phyloP scores from a whole-genome alignment of 495 filamentous ascomycete species.

The Penicillium longicatenatum region DNA sequence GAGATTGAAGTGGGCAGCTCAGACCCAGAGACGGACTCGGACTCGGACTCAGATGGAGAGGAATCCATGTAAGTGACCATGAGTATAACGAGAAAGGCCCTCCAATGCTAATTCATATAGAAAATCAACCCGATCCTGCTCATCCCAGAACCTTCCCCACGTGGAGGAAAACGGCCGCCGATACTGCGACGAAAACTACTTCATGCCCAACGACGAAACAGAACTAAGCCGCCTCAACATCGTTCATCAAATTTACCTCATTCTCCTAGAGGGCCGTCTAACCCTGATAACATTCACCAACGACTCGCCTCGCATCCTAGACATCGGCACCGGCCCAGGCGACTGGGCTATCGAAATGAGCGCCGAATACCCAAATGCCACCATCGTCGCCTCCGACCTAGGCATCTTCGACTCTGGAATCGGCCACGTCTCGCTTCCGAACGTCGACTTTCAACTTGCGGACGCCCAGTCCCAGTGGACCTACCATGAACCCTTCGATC shows the following conservation, averaged over 20 bases:
- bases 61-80: constrained; percentile 30
- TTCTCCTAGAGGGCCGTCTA: constrained; percentile 59
- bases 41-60: constrained; percentile 25
- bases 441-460: constrained; percentile 71
- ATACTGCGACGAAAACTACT: constrained; percentile 68
- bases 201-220: constrained; percentile 74
- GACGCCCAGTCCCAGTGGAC: constrained; percentile 62
- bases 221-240: constrained; percentile 74
- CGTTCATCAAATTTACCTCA: constrained; percentile 64
- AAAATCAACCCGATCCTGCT: constrained; percentile 61
- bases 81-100: background rate
- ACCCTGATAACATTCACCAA: constrained; percentile 59
- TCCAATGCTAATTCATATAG: constrained; percentile 25
- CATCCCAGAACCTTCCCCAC: constrained; percentile 56
- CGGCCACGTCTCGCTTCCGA: constrained; percentile 57
- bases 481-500: constrained; percentile 60
- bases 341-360: constrained; percentile 78
- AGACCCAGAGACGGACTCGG: constrained; percentile 23
- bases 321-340: constrained; percentile 68
- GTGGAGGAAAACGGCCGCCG: constrained; percentile 64
- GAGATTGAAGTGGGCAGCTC: constrained; percentile 8
- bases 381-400: constrained; percentile 71
- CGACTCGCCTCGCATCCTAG: constrained; percentile 59
- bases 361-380: constrained; percentile 59
- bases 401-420: constrained; percentile 46